A percentile compares a stretch with the other conserved stretches of the same genome.
Conservation (phyloP, 176 grass and related monocot species). For the Musa schizocarpa region DNA sequence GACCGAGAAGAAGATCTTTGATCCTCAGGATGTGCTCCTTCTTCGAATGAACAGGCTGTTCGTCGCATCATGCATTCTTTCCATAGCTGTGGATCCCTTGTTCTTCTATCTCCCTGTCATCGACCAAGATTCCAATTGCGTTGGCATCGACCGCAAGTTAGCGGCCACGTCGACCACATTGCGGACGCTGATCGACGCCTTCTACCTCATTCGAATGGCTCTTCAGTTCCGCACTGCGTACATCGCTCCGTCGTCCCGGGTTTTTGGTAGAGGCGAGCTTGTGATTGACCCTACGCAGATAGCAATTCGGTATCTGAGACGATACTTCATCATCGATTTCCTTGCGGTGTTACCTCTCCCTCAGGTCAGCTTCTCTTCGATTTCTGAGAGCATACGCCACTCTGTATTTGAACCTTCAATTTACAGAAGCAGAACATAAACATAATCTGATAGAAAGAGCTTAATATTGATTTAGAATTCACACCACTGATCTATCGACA, state of each 20-base stretch:
- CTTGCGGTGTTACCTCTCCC: slow-evolving; percentile 59
- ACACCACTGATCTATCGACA: background rate
- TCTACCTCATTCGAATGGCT: slow-evolving; percentile 65
- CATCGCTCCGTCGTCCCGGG: slow-evolving; percentile 73
- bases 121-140: slow-evolving; percentile 39
- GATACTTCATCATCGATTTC: slow-evolving; percentile 77
- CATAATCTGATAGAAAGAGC: background rate
- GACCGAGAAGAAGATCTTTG: slow-evolving; percentile 57
- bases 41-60: slow-evolving; percentile 59
- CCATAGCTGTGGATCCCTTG: slow-evolving; percentile 73
- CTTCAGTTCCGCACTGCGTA: slow-evolving; percentile 91
- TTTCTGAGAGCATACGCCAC: background rate
- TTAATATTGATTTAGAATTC: background rate
- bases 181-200: slow-evolving; percentile 62
- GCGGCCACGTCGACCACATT: slow-evolving; percentile 30
- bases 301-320: slow-evolving; percentile 51
- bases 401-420: too few relatives aligned
- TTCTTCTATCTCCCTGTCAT: slow-evolving; percentile 66
- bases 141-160: slow-evolving; percentile 49
- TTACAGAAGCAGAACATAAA: too few relatives aligned
- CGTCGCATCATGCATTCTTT: slow-evolving; percentile 58
- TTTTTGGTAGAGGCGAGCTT: slow-evolving; percentile 87
- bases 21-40: slow-evolving; percentile 71
- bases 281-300: slow-evolving; percentile 75
- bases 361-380: slow-evolving; percentile 29